Percentiles rank a stretch among this genome's conserved stretches.
phyloP scores from a whole-genome alignment of 2,329 filamentous ascomycete species.

The Botrytis elliptica region DNA sequence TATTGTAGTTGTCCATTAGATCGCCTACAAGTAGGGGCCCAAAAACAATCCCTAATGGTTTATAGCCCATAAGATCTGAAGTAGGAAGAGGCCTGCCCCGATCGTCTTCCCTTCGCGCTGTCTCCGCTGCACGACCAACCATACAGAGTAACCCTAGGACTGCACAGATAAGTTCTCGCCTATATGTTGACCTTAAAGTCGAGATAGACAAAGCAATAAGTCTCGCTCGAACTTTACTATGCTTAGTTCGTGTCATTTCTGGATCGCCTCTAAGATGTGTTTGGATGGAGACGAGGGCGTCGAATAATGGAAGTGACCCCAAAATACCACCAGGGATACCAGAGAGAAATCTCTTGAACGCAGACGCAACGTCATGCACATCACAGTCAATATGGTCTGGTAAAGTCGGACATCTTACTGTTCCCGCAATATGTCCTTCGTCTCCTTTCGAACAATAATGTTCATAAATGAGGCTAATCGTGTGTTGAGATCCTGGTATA shows the following conservation, averaged over 20 bases:
- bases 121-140: constrained; percentile 58
- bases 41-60: constrained; percentile 61
- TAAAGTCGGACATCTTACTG: constrained; percentile 57
- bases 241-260: constrained; percentile 53
- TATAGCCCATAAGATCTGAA: constrained; percentile 63
- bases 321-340: constrained; percentile 65
- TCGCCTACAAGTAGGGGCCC: constrained; percentile 63
- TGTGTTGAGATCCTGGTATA: constrained; percentile 55
- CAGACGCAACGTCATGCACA: constrained; percentile 64
- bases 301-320: constrained; percentile 60
- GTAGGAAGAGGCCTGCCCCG: constrained; percentile 53
- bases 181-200: constrained; percentile 57
- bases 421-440: constrained; percentile 51
- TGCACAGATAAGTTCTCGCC: constrained; percentile 63
- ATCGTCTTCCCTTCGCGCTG: constrained; percentile 51
- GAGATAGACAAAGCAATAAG: constrained; percentile 63
- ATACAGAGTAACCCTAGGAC: constrained; percentile 65
- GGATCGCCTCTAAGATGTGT: constrained; percentile 53
- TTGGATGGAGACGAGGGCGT: constrained; percentile 60
- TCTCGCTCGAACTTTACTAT: constrained; percentile 58
- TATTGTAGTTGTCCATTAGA: constrained; percentile 51
- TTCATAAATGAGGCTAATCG: constrained; percentile 59
- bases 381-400: constrained; percentile 59
- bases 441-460: constrained; percentile 58
- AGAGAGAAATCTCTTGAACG: constrained; percentile 64